These are phyloP conservation scores for Cornus suecica DNA, from an alignment of 148 eudicot species.

Conservation along the genomic window DNA sequence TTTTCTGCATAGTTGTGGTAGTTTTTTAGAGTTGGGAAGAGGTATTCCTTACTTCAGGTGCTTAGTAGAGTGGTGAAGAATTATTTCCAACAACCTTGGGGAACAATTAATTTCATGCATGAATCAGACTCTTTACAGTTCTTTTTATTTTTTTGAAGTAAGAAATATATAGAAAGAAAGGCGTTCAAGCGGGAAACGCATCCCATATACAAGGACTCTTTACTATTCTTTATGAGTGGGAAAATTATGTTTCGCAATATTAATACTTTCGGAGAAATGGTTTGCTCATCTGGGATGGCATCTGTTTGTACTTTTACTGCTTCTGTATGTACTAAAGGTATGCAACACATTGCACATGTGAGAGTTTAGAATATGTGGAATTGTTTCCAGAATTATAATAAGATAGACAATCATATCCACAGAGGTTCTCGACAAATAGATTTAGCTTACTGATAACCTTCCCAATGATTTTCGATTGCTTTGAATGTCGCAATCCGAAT, in stretches of 20 bases:
- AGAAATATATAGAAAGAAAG: too few species aligned
- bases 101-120: not conserved
- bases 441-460: not conserved
- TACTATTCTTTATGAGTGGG: not conserved
- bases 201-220: too few species aligned
- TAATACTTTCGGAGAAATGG: too few species aligned
- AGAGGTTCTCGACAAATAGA: not conserved
- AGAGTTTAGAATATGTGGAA: not conserved
- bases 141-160: too few species aligned
- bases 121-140: too few species aligned
- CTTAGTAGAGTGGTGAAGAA: too few species aligned
- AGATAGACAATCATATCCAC: not conserved
- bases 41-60: not conserved
- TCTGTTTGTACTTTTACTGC: not conserved
- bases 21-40: too few species aligned
- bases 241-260: not conserved
- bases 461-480: not conserved
- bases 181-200: too few species aligned
- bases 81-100: too few species aligned
- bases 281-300: not conserved
- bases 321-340: not conserved
- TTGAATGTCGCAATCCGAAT: not conserved
- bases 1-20: too few species aligned
- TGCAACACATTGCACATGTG: not conserved
- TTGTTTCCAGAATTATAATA: not conserved